Base-by-base conservation (phyloP, 73 alveolate species). In the Symbiodinium natans region DNA sequence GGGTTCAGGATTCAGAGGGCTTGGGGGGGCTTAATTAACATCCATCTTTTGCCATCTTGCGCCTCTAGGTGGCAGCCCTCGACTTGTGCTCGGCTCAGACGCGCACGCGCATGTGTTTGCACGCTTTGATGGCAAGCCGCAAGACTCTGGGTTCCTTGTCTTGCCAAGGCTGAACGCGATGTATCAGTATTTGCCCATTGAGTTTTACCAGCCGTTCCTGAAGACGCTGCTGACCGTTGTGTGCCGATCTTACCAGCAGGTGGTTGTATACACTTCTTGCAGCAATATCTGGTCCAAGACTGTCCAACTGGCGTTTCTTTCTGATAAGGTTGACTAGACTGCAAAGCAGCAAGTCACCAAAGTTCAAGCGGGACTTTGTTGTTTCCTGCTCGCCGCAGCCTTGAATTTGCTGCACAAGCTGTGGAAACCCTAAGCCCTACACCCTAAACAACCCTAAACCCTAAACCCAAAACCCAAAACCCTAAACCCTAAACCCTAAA, bases 331-430 rank as follows among this genome's bases (percentile, higher is more conserved):
- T 90, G 97, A 90, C 97, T 90, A 68, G 97, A 90, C 97, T 90
- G 87, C 97, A 90, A 90, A 90, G 97, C 97, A 90, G 97, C 97
- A 90, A 90, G 97, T 90, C 97, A 90, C 97, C 97, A 73, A 90
- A 90, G 97, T 90, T 90, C 97, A 90, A 90, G 89, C 97, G 97
- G 80, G 97, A 90, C 97, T 90, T 90, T 68, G 97, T 90, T 68
- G 97, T 90, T 56, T 90, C 97, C 77, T 90, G 97, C 97, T 90
- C 97, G 97, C 39, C 40, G 17, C 71, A n/a, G 43, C 43, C 95
- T 63, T 25, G 4, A 38, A 25, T n/a, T n/a, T n/a, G n/a, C n/a
- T n/a, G n/a, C n/a, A n/a, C n/a, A n/a, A n/a, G n/a, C n/a, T n/a
- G n/a, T n/a, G n/a, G n/a, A n/a, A n/a, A n/a, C n/a, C n/a, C n/a